phyloP scores from a whole-genome alignment of 1,139 yeast species.

The Yamadazyma dushanensis region DNA sequence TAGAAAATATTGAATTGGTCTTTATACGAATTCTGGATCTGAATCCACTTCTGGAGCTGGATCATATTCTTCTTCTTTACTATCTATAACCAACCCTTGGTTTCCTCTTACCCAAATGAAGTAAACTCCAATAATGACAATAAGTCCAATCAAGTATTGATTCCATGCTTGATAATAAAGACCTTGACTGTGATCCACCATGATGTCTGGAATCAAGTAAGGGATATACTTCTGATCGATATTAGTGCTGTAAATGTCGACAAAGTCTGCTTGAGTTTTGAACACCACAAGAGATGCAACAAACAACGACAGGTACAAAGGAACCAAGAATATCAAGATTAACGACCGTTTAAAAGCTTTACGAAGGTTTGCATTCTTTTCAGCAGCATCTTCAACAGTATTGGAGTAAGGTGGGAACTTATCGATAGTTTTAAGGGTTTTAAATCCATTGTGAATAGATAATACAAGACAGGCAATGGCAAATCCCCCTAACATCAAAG shows the following conservation, averaged over 20 bases:
- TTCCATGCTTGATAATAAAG: constrained; percentile 4
- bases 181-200: constrained; percentile 3
- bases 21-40: constrained; percentile 1
- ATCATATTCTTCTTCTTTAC: constrained; percentile 9
- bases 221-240: constrained; percentile 4
- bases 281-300: constrained; percentile 4
- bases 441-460: constrained; percentile 9
- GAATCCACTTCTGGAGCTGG: not conserved
- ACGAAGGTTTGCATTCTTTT: constrained; percentile 21
- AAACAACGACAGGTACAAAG: constrained; percentile 19
- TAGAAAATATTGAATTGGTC: not conserved
- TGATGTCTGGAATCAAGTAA: constrained; percentile 4
- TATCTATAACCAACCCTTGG: constrained; percentile 25
- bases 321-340: constrained; percentile 29
- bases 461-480: not conserved
- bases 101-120: constrained; percentile 38
- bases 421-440: constrained; percentile 29
- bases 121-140: constrained; percentile 18
- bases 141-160: constrained; percentile 2
- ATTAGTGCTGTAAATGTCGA: constrained; percentile 1
- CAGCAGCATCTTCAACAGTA: constrained; percentile 19
- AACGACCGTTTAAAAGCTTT: constrained; percentile 32
- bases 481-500: not conserved
- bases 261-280: not conserved
- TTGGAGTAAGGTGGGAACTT: constrained; percentile 32